Evolutionary conservation across 371 early-diverging fungal species (phyloP).

Genomic region (Mortierella sp.): DNA sequence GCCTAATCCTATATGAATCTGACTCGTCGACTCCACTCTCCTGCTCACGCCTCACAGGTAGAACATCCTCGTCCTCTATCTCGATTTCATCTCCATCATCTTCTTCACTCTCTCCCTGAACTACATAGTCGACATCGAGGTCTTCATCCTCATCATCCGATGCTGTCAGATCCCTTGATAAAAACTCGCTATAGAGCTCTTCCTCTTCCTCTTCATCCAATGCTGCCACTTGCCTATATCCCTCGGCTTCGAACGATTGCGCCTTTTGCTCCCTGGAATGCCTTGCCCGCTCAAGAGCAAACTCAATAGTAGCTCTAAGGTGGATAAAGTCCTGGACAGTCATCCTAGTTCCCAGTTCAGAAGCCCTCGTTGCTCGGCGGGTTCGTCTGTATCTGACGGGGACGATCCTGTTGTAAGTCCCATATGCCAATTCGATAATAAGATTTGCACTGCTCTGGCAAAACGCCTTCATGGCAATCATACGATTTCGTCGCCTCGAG

Average conservation of each 20-base stretch:
- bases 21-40: neutral
- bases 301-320: constrained; percentile 29
- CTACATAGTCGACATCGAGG: constrained; percentile 33
- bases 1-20: constrained; percentile 28
- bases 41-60: neutral
- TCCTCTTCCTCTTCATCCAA: constrained; percentile 44
- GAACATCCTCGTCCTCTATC: neutral
- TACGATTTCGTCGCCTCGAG: constrained; percentile 30
- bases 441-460: constrained; percentile 32
- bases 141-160: constrained; percentile 52
- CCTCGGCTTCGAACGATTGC: constrained; percentile 7
- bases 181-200: constrained; percentile 34
- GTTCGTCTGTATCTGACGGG: constrained; percentile 37
- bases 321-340: constrained; percentile 35
- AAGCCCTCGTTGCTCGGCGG: neutral
- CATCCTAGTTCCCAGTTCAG: constrained; percentile 22
- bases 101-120: constrained; percentile 11
- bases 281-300: constrained; percentile 30
- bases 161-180: constrained; percentile 33
- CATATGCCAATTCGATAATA: constrained; percentile 17
- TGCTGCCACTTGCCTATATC: constrained; percentile 9
- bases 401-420: constrained; percentile 30
- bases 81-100: constrained; percentile 13
- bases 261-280: constrained; percentile 5
- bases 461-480: constrained; percentile 44